Evolutionary conservation across 2,329 filamentous ascomycete species (phyloP), one percentile per base, ranked within the genome.

Genomic region (Ophiocordyceps camponoti-rufipedis): DNA sequence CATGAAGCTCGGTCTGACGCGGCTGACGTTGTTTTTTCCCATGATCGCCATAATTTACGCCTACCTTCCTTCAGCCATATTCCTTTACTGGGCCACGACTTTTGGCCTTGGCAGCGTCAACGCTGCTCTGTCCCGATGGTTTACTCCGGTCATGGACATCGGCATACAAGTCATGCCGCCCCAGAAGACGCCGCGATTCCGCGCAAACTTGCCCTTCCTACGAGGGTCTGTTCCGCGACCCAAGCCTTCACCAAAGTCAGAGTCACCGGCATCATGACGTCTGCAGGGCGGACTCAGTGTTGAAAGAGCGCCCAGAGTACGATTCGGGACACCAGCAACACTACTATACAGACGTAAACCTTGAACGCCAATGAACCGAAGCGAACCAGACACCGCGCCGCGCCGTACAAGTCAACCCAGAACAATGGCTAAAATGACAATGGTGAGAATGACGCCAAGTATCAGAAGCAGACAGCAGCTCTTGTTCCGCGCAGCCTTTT

Each of bases 401-500:
- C 42, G n/a, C 29, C 35, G 29, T 33, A 41, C 35, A 10, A 40
- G 39, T 67, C 57, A 93, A 47, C 84, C 82, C 54, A 94, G 60
- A 44, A 87, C 78, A 45, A 89, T 83, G 13, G 91, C 93, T 53
- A 98, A 66, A 48, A 98, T 71, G 41, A 98, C 80, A 53, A 98
- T 86, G 4, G 86, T 82, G 55, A 96, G 62, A 48, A 98, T 91
- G 43, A 98, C 76, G 1, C 83, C 81, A 56, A 98, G 62, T 48
- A 98, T 89, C 44, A 98, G 64, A 56, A 98, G 64, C 59, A 98
- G 66, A 60, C 88, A 95, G 61, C 89, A 98, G 39, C 85, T 85
- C 71, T 94, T 95, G 65, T 86, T 91, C 52, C 93, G 76, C 28
- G 91, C 91, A 50, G 86, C 88, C 73, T 88, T 94, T 70, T 98